Percentiles rank a stretch among this genome's conserved stretches.
phyloP scores from a whole-genome alignment of 73 alveolate genomes.

The Diophrys appendiculata region DNA sequence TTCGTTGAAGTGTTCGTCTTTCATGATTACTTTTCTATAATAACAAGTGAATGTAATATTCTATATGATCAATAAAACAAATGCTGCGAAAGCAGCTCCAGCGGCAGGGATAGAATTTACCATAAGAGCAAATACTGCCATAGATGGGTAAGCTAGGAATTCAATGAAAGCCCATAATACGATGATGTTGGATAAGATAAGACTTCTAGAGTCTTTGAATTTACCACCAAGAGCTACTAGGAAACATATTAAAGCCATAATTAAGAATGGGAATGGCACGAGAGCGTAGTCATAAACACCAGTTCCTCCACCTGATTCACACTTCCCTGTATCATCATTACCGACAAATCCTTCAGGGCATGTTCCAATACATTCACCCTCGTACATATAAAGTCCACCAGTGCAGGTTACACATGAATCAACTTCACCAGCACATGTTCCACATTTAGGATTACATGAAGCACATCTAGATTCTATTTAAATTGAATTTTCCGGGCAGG shows the following conservation, averaged over 20 bases:
- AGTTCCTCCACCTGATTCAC: constrained; percentile 9
- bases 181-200: background rate
- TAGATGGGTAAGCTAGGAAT: background rate
- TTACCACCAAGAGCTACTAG: constrained; percentile 9
- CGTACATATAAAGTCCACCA: constrained; percentile 13
- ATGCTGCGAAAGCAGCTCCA: background rate
- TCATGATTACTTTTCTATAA: background rate
- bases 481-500: constrained; percentile 34
- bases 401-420: constrained; percentile 6
- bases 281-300: background rate
- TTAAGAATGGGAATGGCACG: constrained; percentile 23
- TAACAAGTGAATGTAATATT: background rate
- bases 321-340: background rate
- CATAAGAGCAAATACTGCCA: constrained; percentile 10
- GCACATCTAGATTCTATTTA: background rate
- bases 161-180: constrained; percentile 1
- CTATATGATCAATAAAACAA: background rate
- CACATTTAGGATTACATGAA: constrained; percentile 3
- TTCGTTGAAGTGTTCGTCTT: constrained; percentile 12
- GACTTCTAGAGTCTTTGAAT: constrained; percentile 7
- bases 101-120: background rate
- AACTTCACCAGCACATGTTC: constrained; percentile 2
- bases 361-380: constrained; percentile 4
- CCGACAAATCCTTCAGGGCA: constrained; percentile 28
- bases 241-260: constrained; percentile 3